A percentile compares a stretch with the other conserved stretches of the same genome.
Evolutionary conservation across 2,329 filamentous ascomycete species (phyloP).

Genomic region (Pseudogymnoascus sp.): DNA sequence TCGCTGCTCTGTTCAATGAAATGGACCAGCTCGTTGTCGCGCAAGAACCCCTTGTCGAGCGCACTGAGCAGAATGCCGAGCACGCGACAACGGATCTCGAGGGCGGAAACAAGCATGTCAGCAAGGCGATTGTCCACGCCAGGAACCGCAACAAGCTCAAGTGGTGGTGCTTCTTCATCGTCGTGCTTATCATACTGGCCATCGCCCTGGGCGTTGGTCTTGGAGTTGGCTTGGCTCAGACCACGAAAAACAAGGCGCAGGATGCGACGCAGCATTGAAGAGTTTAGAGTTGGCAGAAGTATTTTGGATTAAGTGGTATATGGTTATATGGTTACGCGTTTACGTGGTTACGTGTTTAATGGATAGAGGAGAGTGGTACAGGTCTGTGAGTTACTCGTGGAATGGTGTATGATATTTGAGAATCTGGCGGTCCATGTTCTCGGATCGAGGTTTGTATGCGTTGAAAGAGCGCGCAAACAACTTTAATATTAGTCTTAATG

Average conservation of each 20-base stretch:
- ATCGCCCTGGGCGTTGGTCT: constrained; percentile 45
- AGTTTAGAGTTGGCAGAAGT: not conserved
- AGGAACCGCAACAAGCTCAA: constrained; percentile 66
- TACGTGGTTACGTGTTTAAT: constrained; percentile 4
- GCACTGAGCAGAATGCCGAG: constrained; percentile 58
- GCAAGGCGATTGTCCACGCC: constrained; percentile 60
- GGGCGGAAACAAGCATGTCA: constrained; percentile 62
- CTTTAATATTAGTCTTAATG: not conserved
- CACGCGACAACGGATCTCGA: constrained; percentile 60
- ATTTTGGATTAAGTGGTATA: not conserved
- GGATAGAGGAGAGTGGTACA: not conserved
- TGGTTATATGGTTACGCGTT: not conserved
- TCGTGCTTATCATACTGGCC: constrained; percentile 49
- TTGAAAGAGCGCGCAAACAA: not conserved
- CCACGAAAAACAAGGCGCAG: not conserved
- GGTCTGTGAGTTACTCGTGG: not conserved
- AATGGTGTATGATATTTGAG: not conserved
- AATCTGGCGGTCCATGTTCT: not conserved
- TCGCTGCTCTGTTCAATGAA: constrained; percentile 64
- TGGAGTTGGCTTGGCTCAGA: constrained; percentile 23
- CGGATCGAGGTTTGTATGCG: not conserved
- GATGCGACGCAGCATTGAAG: not conserved
- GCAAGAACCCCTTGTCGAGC: constrained; percentile 58
- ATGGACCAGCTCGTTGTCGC: constrained; percentile 67
- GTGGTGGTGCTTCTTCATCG: constrained; percentile 68